Base-by-base conservation (phyloP, 176 grass and related monocot genomes). In the Avena eriantha region DNA sequence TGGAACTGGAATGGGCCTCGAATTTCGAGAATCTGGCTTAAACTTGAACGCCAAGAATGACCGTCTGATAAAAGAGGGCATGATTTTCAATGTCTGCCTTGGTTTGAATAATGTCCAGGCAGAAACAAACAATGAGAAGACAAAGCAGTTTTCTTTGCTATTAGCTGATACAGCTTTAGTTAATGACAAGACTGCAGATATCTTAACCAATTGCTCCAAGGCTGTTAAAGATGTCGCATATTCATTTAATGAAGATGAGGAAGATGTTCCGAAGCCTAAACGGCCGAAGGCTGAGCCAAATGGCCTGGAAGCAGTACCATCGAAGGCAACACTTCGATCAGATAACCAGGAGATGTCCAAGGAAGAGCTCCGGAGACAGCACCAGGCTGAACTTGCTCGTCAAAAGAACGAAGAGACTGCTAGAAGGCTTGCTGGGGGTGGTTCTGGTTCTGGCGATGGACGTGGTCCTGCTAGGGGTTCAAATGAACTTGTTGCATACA, bases 1-100 rank as follows among this genome's bases (percentile, higher is more conserved):
- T 80, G 96, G 96, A 85, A 96, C 96, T 65, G 97, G 97, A 55
- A 94, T 96, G 29, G 97, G 97, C 43, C 93, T 98, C 1, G 97
- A 98, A 56, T 98, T 98, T 61, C 87, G 92, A 45, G 97, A 98
- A 80, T 94, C 97, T 77, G 90, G 97, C 48, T 84, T 98, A 60
- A 92, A 71, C 70, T 80, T 98, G 83, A 96, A 94, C 67, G 7
- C 84, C 21, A 98, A 96, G 83, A 92, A 90, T 69, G 88, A 98
- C 35, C 90, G 76, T 17, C 26, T 64, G 21, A 87, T 98, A 35
- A 94, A 94, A 69, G 16, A 48, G 8, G 96, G 93, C 21, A 98
- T 96, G 96, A 56, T 94, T 83, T 98, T 98, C 80, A 98, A 96
- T 79, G 82, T 98, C 22, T 93, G 82, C 48, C 86, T 98, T 84